Evolutionary conservation across 2,329 filamentous ascomycete genomes (phyloP).

Genomic region (Lachnellula arida): DNA sequence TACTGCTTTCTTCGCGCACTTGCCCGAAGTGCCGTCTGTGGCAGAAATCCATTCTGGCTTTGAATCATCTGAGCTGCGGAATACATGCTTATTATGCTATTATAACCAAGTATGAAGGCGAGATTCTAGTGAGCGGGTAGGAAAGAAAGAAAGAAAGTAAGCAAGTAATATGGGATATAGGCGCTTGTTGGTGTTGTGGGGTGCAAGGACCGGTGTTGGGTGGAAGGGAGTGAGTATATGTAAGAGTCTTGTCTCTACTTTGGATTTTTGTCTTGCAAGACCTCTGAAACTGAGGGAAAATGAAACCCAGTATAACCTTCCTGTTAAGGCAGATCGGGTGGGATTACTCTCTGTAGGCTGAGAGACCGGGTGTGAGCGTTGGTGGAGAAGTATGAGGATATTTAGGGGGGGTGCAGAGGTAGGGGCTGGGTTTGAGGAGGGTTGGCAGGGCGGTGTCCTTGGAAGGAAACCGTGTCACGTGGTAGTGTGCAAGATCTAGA

Average conservation of each 20-base stretch:
- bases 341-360: constrained; percentile 28
- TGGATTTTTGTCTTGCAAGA: too few relatives aligned
- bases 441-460: constrained; percentile 16
- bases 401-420: constrained; percentile 20
- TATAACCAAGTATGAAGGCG: constrained; percentile 26
- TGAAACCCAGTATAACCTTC: too few relatives aligned
- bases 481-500: neutral
- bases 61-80: constrained; percentile 3
- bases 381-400: constrained; percentile 25
- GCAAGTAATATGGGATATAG: constrained; percentile 16
- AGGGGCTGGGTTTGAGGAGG: constrained; percentile 22
- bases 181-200: constrained; percentile 22
- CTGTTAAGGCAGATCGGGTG: too few relatives aligned
- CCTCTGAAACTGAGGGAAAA: too few relatives aligned
- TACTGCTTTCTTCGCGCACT: too few relatives aligned
- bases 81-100: constrained; percentile 14
- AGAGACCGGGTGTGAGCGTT: constrained; percentile 17
- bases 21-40: neutral
- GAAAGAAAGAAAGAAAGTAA: constrained; percentile 3
- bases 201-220: too few relatives aligned
- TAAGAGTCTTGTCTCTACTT: too few relatives aligned
- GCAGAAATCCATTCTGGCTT: constrained; percentile 20
- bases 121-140: constrained; percentile 20
- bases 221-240: too few relatives aligned
- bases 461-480: neutral